Percentiles rank a stretch among this genome's conserved stretches.
Evolutionary conservation across 106 monocot species (phyloP).

Genomic region (Chionographis japonica): DNA sequence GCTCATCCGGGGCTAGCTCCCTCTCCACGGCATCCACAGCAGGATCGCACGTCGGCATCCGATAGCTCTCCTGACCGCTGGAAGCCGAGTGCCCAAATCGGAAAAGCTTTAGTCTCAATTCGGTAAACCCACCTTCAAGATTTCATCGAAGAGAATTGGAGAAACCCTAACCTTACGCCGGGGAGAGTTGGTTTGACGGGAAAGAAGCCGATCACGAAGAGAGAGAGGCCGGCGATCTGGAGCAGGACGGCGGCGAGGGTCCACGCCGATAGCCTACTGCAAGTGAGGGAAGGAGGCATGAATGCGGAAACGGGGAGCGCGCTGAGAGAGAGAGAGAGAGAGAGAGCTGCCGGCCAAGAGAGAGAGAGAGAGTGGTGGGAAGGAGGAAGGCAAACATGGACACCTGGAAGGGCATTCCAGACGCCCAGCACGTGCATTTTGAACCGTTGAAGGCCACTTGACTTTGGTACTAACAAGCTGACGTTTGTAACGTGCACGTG

Average conservation of each 20-base stretch:
- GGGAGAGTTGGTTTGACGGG: constrained; percentile 80
- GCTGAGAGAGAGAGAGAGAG: too few relatives aligned
- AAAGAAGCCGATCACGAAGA: constrained; percentile 85
- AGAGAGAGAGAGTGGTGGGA: too few relatives aligned
- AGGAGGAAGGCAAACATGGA: too few relatives aligned
- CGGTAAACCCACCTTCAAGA: background rate
- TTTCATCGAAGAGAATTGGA: background rate
- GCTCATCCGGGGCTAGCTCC: constrained; percentile 43
- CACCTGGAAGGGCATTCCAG: too few relatives aligned
- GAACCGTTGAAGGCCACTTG: too few relatives aligned
- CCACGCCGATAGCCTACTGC: constrained; percentile 36
- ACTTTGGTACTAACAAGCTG: too few relatives aligned
- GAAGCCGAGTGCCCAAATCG: background rate
- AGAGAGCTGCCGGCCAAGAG: too few relatives aligned
- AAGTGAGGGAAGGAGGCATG: constrained; percentile 26
- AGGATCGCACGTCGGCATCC: constrained; percentile 49
- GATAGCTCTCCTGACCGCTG: constrained; percentile 84
- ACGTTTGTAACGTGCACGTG: too few relatives aligned
- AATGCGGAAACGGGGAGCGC: too few relatives aligned
- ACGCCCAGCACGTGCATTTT: too few relatives aligned
- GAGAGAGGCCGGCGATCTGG: constrained; percentile 73
- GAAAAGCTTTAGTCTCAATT: background rate
- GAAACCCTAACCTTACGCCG: constrained; percentile 58
- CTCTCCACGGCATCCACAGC: constrained; percentile 7
- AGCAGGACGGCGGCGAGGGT: constrained; percentile 48